Evolutionary conservation across 768 basidiomycete genomes (phyloP), one percentile per base, ranked within the genome.

Genomic region (Tricholoma matsutake): DNA sequence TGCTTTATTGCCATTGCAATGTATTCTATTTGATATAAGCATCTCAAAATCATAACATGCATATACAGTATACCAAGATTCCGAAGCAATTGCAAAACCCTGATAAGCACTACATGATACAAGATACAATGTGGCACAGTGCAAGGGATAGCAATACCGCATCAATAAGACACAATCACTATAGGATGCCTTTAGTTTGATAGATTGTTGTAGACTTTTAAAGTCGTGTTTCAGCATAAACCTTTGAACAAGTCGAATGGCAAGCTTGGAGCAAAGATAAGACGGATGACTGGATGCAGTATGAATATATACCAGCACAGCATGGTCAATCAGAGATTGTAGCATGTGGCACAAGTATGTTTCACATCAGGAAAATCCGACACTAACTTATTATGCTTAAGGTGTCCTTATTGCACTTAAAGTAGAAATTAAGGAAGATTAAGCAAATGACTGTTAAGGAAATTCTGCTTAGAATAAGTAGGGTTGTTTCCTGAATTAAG

Each of bases 191-290:
- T 47, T 47, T 47, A 9, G 45, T 47, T 47, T 47, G 3, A 47
- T 25, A 47, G 45, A 47, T 47, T 25, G 22, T 47, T 47, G 45
- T 47, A 47, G 45, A 47, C 45, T 47, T 47, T 43, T 43, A 43
- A 43, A 43, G 41, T 43, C 41, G 9, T 43, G 41, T 43, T 43
- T 43, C 41, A 43, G 45, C 45, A 47, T 47, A 47, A 47, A 47
- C 20, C 22, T 47, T 47, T 13, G 45, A 47, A 25, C 45, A 47
- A 47, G 11, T 47, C 11, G 7, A 47, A 47, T 13, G 22, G 45
- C 45, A 47, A 47, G 45, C 45, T 47, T 47, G 45, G 45, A 47
- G 45, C 45, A 47, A 47, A 47, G 45, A 47, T 47, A 47, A 47
- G 45, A 47, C 10, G 22, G 45, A 47, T 25, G 45, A 47, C 45